Percentiles rank a stretch among this genome's conserved stretches.
phyloP scores from a whole-genome alignment of 805 yeast genomes.

The Schizosaccharomyces lindneri region DNA sequence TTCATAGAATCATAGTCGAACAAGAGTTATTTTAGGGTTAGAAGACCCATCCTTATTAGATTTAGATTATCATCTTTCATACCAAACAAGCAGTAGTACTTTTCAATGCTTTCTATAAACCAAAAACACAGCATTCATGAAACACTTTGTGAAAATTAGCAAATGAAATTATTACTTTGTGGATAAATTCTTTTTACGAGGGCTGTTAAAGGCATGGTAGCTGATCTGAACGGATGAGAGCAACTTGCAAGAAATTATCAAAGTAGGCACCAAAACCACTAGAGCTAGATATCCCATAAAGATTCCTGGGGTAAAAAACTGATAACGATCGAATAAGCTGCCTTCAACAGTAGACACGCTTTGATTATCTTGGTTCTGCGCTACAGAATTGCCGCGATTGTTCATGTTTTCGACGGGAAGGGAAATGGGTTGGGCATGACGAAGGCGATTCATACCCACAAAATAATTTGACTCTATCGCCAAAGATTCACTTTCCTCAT shows the following conservation, averaged over 20 bases:
- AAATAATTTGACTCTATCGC: neutral
- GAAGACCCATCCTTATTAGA: too few relatives aligned
- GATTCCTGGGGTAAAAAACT: slow-evolving; percentile 58
- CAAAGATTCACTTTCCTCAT: neutral
- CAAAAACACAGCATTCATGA: too few relatives aligned
- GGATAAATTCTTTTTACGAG: neutral
- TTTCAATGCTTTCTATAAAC: too few relatives aligned
- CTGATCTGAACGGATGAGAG: slow-evolving; percentile 44
- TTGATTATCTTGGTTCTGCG: neutral
- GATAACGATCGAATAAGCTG: slow-evolving; percentile 33
- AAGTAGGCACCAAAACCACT: slow-evolving; percentile 28
- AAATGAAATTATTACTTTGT: too few relatives aligned
- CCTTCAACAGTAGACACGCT: neutral
- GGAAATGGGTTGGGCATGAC: neutral
- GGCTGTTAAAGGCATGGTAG: slow-evolving; percentile 57
- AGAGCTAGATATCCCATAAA: slow-evolving; percentile 52
- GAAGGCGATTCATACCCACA: neutral
- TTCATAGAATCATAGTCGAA: too few relatives aligned
- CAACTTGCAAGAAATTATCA: slow-evolving; percentile 47
- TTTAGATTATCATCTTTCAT: too few relatives aligned
- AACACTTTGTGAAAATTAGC: too few relatives aligned
- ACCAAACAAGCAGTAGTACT: too few relatives aligned
- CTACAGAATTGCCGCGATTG: neutral
- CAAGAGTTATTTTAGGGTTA: too few relatives aligned
- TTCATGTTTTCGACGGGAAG: neutral